These are phyloP conservation scores for Edaphochlamys debaryana DNA, from an alignment of 139 green algal genomes.

Conservation along the genomic window DNA sequence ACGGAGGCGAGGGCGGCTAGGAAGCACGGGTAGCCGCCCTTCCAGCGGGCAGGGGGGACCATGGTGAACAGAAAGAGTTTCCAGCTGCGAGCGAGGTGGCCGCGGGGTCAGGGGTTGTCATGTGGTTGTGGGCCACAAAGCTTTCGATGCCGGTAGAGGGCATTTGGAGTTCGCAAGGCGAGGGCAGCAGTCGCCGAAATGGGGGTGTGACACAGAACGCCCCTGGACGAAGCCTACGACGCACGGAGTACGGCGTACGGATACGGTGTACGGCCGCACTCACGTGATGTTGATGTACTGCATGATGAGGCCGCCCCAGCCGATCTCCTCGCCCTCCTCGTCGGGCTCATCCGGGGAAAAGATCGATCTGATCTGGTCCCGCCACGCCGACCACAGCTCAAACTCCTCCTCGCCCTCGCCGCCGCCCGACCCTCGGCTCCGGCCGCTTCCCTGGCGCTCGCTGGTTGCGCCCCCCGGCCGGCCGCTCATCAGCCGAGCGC, in stretches of 20 bases:
- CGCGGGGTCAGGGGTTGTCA: too few relatives aligned
- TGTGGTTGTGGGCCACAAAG: too few relatives aligned
- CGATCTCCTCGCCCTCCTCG: constrained; percentile 28
- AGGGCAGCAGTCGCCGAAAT: too few relatives aligned
- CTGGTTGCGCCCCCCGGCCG: too few relatives aligned
- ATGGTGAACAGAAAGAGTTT: constrained; percentile 7
- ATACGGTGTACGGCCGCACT: too few relatives aligned
- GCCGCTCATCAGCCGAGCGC: neutral
- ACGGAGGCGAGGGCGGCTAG: constrained; percentile 12
- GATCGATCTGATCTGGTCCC: constrained; percentile 42
- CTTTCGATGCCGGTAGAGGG: neutral
- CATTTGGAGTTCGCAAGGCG: neutral
- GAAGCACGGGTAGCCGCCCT: constrained; percentile 42
- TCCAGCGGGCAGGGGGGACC: constrained; percentile 36
- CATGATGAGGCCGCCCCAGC: constrained; percentile 12
- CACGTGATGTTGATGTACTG: constrained; percentile 56
- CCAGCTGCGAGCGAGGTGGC: neutral
- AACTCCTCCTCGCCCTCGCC: neutral
- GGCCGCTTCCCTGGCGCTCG: too few relatives aligned
- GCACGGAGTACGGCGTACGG: too few relatives aligned
- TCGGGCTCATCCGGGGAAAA: constrained; percentile 23
- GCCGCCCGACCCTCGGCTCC: neutral
- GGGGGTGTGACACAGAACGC: too few relatives aligned
- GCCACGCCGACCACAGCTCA: constrained; percentile 35
- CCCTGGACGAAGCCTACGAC: too few relatives aligned